A percentile compares a stretch with the other conserved stretches of the same genome.
These are phyloP conservation scores for Thielaviopsis euricoi DNA, from an alignment of 2,329 filamentous ascomycete species.

Conservation along the genomic window DNA sequence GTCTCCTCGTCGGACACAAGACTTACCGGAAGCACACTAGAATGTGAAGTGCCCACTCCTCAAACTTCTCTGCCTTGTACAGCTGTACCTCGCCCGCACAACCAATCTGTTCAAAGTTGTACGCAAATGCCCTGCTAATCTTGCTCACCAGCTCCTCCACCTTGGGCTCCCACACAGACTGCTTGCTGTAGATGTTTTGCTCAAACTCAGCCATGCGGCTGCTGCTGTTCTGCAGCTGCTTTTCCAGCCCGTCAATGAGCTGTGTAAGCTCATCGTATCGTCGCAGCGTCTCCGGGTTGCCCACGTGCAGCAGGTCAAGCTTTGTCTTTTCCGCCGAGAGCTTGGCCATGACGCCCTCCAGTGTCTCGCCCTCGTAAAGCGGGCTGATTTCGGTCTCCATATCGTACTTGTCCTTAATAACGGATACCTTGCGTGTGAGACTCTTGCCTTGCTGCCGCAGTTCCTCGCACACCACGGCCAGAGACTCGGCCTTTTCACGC, in stretches of 20 bases:
- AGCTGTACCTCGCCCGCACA: conserved; percentile 84
- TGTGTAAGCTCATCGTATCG: conserved; percentile 60
- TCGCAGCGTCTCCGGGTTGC: conserved; percentile 56
- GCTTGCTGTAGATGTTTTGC: conserved; percentile 46
- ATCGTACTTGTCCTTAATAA: conserved; percentile 21
- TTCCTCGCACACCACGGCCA: conserved; percentile 23
- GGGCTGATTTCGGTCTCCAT: conserved; percentile 24
- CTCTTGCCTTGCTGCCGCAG: conserved; percentile 20
- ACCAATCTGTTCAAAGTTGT: conserved; percentile 87
- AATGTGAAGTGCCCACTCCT: conserved; percentile 85
- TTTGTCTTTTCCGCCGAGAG: conserved; percentile 59
- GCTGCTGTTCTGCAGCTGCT: conserved; percentile 37
- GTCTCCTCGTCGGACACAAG: no score
- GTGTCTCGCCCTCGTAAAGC: conserved; percentile 31
- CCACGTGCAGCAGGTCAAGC: conserved; percentile 64
- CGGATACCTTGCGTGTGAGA: conserved; percentile 15
- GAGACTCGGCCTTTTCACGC: conserved; percentile 22
- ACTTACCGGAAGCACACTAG: conserved; percentile 81
- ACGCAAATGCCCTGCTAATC: conserved; percentile 81
- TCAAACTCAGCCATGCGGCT: conserved; percentile 37
- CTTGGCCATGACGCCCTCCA: conserved; percentile 53
- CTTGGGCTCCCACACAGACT: conserved; percentile 63
- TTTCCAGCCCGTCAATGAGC: conserved; percentile 50
- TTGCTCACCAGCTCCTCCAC: conserved; percentile 61
- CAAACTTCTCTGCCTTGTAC: conserved; percentile 84